Base-by-base conservation (phyloP, 192 early-diverging fungal species). In the Gonapodya prolifera region DNA sequence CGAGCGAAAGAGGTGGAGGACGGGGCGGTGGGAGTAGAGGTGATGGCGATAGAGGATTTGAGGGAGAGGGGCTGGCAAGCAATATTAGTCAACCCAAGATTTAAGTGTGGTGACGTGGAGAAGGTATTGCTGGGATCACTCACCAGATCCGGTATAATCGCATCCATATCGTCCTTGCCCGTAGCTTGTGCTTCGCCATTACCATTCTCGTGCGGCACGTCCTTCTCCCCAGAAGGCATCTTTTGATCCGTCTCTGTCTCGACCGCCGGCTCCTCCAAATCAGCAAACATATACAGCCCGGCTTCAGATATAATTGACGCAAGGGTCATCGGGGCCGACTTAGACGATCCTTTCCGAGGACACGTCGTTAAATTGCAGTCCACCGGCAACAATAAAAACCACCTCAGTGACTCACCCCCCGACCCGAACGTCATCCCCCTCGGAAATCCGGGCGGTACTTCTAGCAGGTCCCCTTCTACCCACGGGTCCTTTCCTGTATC, bases 341-440 rank as follows among this genome's bases (percentile, higher is more conserved):
- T n/a, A n/a, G n/a, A n/a, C n/a, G n/a, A n/a, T n/a, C n/a, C n/a
- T n/a, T n/a, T n/a, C n/a, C n/a, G n/a, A 28, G 29, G 0, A 80
- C 34, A 35, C 18, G 31, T 34, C 73, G 18, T 61, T 28, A 0
- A n/a, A 29, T 36, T 8, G 71, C 2, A 80, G 32, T 1, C 29
- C 1, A 36, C 69, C 18, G 75, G 69, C 31, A 80, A 92, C 91
- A 70, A 87, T 75, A 78, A 89, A 88, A 1, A 96, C 97, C 83
- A 96, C 87, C 75, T 94, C 90, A 0, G 97, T 31, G 80, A 61
- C 69, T 82, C 33, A 81, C 35, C 75, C 35, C 33, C 31, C 0
- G 30, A 34, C 45, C 30, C 34, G 34, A 83, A 81, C 81, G 34
- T 78, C 85, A 30, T 83, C 85, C 31, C 82, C 73, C 35, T 76